Evolutionary conservation across 768 basidiomycete genomes (phyloP).

Genomic region (Coprinopsis strossmayeri): DNA sequence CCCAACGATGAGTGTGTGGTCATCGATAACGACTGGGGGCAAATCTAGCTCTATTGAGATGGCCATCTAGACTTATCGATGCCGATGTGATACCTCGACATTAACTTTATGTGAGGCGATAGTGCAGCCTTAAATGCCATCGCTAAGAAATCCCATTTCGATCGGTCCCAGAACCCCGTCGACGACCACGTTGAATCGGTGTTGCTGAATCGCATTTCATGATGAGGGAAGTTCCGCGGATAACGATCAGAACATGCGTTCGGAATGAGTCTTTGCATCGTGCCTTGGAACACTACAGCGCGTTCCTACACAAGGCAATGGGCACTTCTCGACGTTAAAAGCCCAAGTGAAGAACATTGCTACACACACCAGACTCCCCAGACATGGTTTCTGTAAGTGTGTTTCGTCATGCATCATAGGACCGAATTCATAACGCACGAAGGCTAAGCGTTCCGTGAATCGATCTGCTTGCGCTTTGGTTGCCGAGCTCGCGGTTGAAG

Average conservation of each 20-base stretch:
- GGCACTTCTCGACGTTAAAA: not conserved
- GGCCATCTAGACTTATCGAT: no score
- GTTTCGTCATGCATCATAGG: not conserved
- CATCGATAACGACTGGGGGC: no score
- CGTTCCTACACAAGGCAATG: not conserved
- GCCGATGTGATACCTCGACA: not conserved
- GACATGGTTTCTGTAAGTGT: conserved; percentile 4
- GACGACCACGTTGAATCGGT: not conserved
- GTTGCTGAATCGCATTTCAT: no score
- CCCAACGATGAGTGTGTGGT: no score
- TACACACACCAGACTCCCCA: not conserved
- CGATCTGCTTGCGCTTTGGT: conserved; percentile 45
- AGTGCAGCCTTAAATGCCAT: no score
- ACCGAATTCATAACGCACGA: no score
- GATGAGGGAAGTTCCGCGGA: no score
- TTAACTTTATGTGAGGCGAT: no score
- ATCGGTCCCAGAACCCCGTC: no score
- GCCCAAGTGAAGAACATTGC: not conserved
- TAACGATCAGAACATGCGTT: not conserved
- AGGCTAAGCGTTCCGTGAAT: conserved; percentile 2
- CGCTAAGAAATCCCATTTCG: no score
- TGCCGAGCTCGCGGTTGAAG: conserved; percentile 82
- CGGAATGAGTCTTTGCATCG: not conserved
- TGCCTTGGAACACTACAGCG: not conserved
- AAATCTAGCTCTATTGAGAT: no score